Evolutionary conservation across 495 filamentous ascomycete species (phyloP).

Genomic region (Penicillium lividum): DNA sequence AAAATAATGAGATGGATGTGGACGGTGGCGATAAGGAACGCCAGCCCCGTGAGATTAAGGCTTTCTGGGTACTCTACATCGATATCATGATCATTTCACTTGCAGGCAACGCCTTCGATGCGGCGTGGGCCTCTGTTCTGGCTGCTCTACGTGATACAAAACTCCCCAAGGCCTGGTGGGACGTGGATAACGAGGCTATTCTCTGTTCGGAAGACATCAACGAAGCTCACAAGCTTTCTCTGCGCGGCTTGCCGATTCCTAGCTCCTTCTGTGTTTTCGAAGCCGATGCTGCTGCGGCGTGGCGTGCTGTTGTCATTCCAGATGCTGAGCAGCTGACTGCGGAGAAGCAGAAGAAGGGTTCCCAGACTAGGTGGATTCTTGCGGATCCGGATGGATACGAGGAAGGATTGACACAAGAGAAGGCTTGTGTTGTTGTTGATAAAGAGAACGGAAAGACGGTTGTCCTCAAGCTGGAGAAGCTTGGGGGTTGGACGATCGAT

Average conservation of each 20-base stretch:
- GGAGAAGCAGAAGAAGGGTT: constrained; percentile 42
- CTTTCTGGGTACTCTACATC: constrained; percentile 93
- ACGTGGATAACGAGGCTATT: constrained; percentile 74
- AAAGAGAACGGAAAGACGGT: constrained; percentile 55
- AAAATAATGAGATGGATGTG: constrained; percentile 48
- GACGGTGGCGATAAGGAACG: constrained; percentile 23
- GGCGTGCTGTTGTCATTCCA: constrained; percentile 41
- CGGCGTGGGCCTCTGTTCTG: constrained; percentile 79
- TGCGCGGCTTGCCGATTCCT: constrained; percentile 65
- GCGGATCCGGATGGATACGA: constrained; percentile 90
- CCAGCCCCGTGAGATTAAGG: constrained; percentile 60
- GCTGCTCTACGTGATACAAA: constrained; percentile 78
- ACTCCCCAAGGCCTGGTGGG: constrained; percentile 83
- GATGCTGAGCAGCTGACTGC: constrained; percentile 35
- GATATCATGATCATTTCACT: constrained; percentile 87
- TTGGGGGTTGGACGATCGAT: constrained; percentile 67
- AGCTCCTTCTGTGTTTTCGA: constrained; percentile 74
- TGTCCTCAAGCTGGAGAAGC: constrained; percentile 74
- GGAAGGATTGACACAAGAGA: constrained; percentile 77
- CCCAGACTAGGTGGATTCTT: constrained; percentile 70
- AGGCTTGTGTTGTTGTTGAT: constrained; percentile 71
- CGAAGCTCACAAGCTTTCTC: constrained; percentile 51
- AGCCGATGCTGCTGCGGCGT: constrained; percentile 54
- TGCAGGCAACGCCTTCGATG: constrained; percentile 88
- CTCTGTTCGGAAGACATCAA: constrained; percentile 64